phyloP scores from a whole-genome alignment of 805 yeast genomes.

The Spathaspora sp. region DNA sequence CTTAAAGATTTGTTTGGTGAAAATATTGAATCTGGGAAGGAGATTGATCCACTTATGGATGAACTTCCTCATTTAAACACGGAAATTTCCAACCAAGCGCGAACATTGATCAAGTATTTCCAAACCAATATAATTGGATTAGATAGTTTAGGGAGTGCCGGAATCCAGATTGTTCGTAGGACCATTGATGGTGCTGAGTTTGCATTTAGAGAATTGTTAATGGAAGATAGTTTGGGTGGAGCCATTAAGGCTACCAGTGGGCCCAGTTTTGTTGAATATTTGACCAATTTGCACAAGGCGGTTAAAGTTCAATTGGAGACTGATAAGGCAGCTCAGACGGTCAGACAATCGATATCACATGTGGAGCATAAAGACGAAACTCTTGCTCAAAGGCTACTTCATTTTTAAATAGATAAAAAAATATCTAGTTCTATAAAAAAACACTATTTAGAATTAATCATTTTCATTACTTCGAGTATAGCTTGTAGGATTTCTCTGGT shows the following conservation, averaged over 20 bases:
- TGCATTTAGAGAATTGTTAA: conserved; percentile 53
- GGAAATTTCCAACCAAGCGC: conserved; percentile 62
- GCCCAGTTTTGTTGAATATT: conserved; percentile 62
- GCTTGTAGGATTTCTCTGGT: conserved; percentile 8
- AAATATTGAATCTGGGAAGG: conserved; percentile 38
- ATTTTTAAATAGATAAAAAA: conserved; percentile 15
- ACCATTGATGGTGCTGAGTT: conserved; percentile 58
- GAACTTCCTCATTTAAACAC: conserved; percentile 71
- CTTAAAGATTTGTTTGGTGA: conserved; percentile 73
- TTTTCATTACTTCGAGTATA: conserved; percentile 10
- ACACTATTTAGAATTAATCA: conserved; percentile 3
- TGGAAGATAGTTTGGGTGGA: conserved; percentile 63
- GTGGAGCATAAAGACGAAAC: conserved; percentile 27
- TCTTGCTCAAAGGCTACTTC: conserved; percentile 37
- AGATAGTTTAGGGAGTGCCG: conserved; percentile 24
- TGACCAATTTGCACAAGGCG: conserved; percentile 63
- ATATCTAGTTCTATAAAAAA: neutral
- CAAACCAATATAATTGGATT: conserved; percentile 30
- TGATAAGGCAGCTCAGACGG: conserved; percentile 32
- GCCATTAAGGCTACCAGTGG: conserved; percentile 31
- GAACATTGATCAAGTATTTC: conserved; percentile 58
- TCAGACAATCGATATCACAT: conserved; percentile 23
- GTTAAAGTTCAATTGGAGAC: conserved; percentile 51
- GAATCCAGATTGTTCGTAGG: conserved; percentile 60
- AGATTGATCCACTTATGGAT: conserved; percentile 47